Evolutionary conservation across 306 rosid genomes (phyloP), one percentile per base, ranked within the genome.

Genomic region (Vicia sativa): DNA sequence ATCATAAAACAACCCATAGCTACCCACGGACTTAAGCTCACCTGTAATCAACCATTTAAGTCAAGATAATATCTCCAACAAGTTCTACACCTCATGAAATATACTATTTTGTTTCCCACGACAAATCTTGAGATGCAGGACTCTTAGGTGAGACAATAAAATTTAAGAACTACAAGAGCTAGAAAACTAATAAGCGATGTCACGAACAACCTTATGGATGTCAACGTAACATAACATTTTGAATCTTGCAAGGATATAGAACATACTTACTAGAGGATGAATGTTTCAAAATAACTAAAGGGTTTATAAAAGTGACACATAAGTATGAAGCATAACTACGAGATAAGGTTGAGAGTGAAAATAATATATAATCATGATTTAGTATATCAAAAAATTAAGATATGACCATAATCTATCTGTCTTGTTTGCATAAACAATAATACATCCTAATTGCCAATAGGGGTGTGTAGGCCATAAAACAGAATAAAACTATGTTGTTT

Each of bases 11-110:
- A 83, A 48, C 88, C 82, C 37, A 53, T 43, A 55, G 87, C 81
- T 67, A 87, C 89, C 89, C 92, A 87, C 2, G 89, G 89, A 67
- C 92, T 84, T 72, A 87, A 79, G 92, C 70, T 87, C 87, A 77
- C 92, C 89, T 55, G 66, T 62, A 72, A 77, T 53, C 55, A 77
- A 76, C 43, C 65, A 68, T 37, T 48, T 9, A 73, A 63, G 28
- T 67, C 28, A 74, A 41, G 39, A 67, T 76, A 28, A 46, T 26
- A 67, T 50, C 42, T 23, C n/a, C 4, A 16, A 59, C 29, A 59
- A 57, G 15, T 74, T 71, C 16, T 57, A 71, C 12, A 67, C 42
- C 49, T 56, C 39, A 67, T 55, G 72, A 61, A 19, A 67, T 39
- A 54, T 68, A n/a, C n/a, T n/a, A 56, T 31, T n/a, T 59, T 49